Percentiles rank a stretch among this genome's conserved stretches.
These are phyloP conservation scores for Leccinum pachyderme DNA, from an alignment of 1,284 basidiomycete genomes.

Conservation along the genomic window DNA sequence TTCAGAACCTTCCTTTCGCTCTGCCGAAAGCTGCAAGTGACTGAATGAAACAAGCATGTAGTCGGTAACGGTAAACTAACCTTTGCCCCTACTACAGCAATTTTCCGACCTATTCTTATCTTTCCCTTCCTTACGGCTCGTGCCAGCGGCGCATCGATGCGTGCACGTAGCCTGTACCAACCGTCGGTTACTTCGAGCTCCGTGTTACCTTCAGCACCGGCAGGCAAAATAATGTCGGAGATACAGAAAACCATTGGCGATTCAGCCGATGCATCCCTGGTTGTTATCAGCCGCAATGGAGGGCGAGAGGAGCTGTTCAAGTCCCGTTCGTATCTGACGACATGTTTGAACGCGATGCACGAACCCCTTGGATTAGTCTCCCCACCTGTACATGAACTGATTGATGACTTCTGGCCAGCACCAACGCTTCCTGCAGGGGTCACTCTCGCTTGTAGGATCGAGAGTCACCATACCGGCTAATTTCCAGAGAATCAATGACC, in stretches of 20 bases:
- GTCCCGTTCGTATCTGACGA: conserved; percentile 85
- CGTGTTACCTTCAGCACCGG: conserved; percentile 43
- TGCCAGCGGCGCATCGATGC: conserved; percentile 70
- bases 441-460: conserved; percentile 59
- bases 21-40: conserved; percentile 58
- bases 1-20: conserved; percentile 76
- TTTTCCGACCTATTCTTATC: conserved; percentile 79
- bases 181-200: conserved; percentile 91
- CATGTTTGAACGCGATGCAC: conserved; percentile 3
- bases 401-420: conserved; percentile 75
- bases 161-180: conserved; percentile 87
- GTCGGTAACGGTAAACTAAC: conserved; percentile 42
- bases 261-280: conserved; percentile 70
- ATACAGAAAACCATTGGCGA: conserved; percentile 85
- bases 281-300: conserved; percentile 72
- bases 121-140: conserved; percentile 67
- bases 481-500: conserved; percentile 92
- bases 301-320: conserved; percentile 78
- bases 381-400: conserved; percentile 85
- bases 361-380: conserved; percentile 1
- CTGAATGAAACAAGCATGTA: conserved; percentile 1
- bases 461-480: conserved; percentile 79
- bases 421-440: conserved; percentile 60
- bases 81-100: conserved; percentile 77
- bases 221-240: conserved; percentile 63